These are phyloP conservation scores for Lomentospora prolificans DNA, from an alignment of 2,329 filamentous ascomycete species.

Conservation along the genomic window DNA sequence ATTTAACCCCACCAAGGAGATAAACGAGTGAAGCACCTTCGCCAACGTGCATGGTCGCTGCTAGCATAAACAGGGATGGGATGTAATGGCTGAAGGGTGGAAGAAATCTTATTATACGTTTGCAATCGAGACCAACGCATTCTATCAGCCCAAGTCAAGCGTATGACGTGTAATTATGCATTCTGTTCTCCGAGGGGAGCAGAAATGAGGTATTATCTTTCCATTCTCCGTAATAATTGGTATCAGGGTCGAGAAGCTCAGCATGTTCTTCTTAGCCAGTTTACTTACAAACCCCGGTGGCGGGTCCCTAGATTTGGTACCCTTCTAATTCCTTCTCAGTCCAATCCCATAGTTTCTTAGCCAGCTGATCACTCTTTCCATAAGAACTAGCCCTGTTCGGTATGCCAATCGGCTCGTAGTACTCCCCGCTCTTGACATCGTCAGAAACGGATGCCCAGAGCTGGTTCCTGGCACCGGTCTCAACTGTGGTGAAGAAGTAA, in stretches of 20 bases:
- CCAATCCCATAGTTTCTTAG: slow-evolving; percentile 25
- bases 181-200: too few relatives aligned
- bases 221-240: too few relatives aligned
- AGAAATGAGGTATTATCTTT: too few relatives aligned
- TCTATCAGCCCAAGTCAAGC: too few relatives aligned
- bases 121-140: too few relatives aligned
- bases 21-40: too few relatives aligned
- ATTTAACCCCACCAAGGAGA: too few relatives aligned
- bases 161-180: too few relatives aligned
- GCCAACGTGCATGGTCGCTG: too few relatives aligned
- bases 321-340: slow-evolving; percentile 21
- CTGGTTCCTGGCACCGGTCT: slow-evolving; percentile 28
- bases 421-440: slow-evolving; percentile 22
- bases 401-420: slow-evolving; percentile 24
- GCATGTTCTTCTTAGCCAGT: background rate
- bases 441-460: slow-evolving; percentile 30
- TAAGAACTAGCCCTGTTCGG: slow-evolving; percentile 14
- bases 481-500: slow-evolving; percentile 15
- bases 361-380: slow-evolving; percentile 18
- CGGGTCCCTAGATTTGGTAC: background rate
- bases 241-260: background rate
- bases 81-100: too few relatives aligned
- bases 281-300: background rate
- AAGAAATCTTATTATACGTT: too few relatives aligned
- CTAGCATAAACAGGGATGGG: too few relatives aligned